Base-by-base conservation (phyloP, 2,329 filamentous ascomycete genomes). In the Xylariaceae sp. region DNA sequence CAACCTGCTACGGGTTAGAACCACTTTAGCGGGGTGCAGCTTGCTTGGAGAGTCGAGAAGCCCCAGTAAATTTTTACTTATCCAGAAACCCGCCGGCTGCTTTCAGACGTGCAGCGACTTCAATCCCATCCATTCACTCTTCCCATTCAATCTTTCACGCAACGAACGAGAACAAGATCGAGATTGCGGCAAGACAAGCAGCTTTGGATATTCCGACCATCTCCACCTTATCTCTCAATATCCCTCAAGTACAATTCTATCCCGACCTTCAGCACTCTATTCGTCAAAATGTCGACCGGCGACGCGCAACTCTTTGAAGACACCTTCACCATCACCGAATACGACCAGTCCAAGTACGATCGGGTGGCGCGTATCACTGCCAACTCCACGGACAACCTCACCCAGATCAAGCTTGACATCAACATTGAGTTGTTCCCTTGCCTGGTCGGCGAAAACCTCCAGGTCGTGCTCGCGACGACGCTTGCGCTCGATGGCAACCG, bases 251-350 rank as follows among this genome's bases (percentile, higher is more conserved):
- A 30, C 48, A 6, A 13, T 37, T 10, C 39, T 18, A 42, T 13
- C 8, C 42, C 1, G 44, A 39, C 18, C 13, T 34, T 13, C n/a
- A 56, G 37, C 53, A 4, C 35, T n/a, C 30, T 39, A 8, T 47
- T 44, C 45, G 18, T 15, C 52, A 30, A 64, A 15, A 81, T 82
- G 76, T 72, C 77, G 64, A 75, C 90, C 76, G 88, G 89, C 67
- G 93, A 97, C 78, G 88, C 92, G 60, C 88, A 94, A 71, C 89
- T 97, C 75, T 96, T 95, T 78, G 92, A 97, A 77, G 92, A 96
- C 73, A 88, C 85, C 70, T 97, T 97, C 82, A 89, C 83, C 62
- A 82, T 97, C 70, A 93, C 86, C 67, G 77, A 83, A 57, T 80
- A 91, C 73, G 89, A 96, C 78, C 83, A 87, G 71, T 84, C 87